Conservation (phyloP, 805 yeast species). For the Starmera quercuum region DNA sequence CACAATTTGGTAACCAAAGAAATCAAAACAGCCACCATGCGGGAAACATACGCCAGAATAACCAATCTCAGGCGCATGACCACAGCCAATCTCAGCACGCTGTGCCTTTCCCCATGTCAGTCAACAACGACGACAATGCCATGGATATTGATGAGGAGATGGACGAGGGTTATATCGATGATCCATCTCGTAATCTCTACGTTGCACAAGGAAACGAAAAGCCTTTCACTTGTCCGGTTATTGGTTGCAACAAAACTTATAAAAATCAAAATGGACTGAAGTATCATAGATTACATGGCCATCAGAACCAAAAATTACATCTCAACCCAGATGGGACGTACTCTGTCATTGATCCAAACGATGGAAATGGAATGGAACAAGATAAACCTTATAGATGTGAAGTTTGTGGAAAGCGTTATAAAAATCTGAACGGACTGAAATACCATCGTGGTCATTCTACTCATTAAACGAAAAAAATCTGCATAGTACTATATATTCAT, state of each 20-base stretch:
- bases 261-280: constrained; percentile 96
- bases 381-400: constrained; percentile 98
- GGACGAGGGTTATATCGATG: constrained; percentile 81
- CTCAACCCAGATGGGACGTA: constrained; percentile 91
- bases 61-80: constrained; percentile 4
- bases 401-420: constrained; percentile 95
- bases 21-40: constrained; percentile 6
- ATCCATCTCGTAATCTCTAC: constrained; percentile 91
- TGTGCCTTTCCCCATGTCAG: constrained; percentile 26
- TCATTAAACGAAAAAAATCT: constrained; percentile 37
- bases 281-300: constrained; percentile 94
- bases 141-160: constrained; percentile 43
- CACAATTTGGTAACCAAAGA: not conserved
- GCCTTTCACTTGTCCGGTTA: constrained; percentile 96
- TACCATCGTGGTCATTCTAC: constrained; percentile 98
- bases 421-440: constrained; percentile 91
- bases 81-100: constrained; percentile 15
- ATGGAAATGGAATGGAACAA: constrained; percentile 91
- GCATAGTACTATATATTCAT: not conserved
- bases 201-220: constrained; percentile 91
- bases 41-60: constrained; percentile 5
- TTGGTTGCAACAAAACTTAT: constrained; percentile 95
- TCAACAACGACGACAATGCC: constrained; percentile 18
- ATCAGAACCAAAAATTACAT: constrained; percentile 87
- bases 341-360: constrained; percentile 89